Percentiles rank a stretch among this genome's conserved stretches.
Conservation (phyloP, 768 basidiomycete species). For the Podaxis mareebaensis region DNA sequence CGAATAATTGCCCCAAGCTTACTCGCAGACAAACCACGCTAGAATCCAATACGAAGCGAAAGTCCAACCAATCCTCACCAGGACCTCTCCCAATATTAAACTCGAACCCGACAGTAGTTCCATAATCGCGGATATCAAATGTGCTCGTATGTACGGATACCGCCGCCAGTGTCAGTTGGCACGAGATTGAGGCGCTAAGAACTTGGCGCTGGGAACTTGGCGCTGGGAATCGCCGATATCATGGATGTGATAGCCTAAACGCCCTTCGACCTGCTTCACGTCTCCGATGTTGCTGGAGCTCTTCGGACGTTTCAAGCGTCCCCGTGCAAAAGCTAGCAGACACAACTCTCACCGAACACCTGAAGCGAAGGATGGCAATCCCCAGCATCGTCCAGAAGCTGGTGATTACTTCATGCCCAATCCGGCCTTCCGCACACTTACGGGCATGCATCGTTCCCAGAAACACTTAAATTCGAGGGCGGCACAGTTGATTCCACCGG, state of each 20-base stretch:
- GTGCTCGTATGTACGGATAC: too few species aligned
- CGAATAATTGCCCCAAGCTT: background rate
- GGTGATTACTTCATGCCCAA: too few species aligned
- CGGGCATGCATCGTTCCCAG: background rate
- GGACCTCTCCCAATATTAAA: too few species aligned
- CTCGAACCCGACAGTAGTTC: too few species aligned
- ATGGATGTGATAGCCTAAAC: background rate
- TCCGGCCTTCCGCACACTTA: too few species aligned
- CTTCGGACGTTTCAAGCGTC: background rate
- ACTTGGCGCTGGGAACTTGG: background rate
- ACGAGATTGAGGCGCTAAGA: too few species aligned
- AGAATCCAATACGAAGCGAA: background rate
- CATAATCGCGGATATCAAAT: too few species aligned
- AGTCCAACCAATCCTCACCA: too few species aligned
- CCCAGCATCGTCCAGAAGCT: too few species aligned
- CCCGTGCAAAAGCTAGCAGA: background rate
- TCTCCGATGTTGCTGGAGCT: background rate
- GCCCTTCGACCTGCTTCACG: background rate
- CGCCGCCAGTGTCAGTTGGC: too few species aligned
- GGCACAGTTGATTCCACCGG: background rate
- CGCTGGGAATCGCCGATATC: background rate
- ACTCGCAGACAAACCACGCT: background rate
- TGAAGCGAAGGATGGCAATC: too few species aligned
- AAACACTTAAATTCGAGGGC: background rate
- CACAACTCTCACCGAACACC: too few species aligned